Evolutionary conservation across 345 rosid species (phyloP), one percentile per base, ranked within the genome.

Genomic region (Anastatica hierochuntica): DNA sequence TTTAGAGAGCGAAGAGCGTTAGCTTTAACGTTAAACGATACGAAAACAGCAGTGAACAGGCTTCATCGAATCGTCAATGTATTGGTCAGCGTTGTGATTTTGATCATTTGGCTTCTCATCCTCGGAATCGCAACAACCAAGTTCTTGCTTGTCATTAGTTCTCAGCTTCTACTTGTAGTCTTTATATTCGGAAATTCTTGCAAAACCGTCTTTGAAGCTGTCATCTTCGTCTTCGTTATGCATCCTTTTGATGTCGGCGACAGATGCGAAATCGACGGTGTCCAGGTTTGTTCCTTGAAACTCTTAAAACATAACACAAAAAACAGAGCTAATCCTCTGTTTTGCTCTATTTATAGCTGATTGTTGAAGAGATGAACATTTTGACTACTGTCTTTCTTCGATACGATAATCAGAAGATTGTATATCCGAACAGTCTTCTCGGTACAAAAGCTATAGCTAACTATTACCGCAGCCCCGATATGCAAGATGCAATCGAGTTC

Each of bases 301-400:
- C 23, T 26, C 18, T 9, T 53, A n/a, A 8, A 42, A 15, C 20
- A 20, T 4, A 10, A 41, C 38, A 14, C 19, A 36, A 31, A 11
- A 3, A 12, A 6, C 2, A 43, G 3, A 29, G 21, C 59, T 40
- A 60, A 67, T 33, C 21, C 57, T 40, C 50, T 58, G 43, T 38
- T 38, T 49, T 43, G 4, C 16, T 8, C 39, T 53, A 24, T 37
- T 14, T 56, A 45, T 58, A 90, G 98, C 12, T 87, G 84, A 29
- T 87, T n/a, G 98, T 87, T 49, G 98, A 90, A 70, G 98, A 90
- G 75, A 90, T 90, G 95, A 90, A 87, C 76, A 90, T 90, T 58
- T 62, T 90, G 47, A 82, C 87, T 5, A 84, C 95, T 1, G 61
- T 87, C n/a, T 90, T 90, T 78, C 77, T 90, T 31, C 68, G 94